These are phyloP conservation scores for Xylaria venustula DNA, from an alignment of 495 filamentous ascomycete species.

Conservation along the genomic window DNA sequence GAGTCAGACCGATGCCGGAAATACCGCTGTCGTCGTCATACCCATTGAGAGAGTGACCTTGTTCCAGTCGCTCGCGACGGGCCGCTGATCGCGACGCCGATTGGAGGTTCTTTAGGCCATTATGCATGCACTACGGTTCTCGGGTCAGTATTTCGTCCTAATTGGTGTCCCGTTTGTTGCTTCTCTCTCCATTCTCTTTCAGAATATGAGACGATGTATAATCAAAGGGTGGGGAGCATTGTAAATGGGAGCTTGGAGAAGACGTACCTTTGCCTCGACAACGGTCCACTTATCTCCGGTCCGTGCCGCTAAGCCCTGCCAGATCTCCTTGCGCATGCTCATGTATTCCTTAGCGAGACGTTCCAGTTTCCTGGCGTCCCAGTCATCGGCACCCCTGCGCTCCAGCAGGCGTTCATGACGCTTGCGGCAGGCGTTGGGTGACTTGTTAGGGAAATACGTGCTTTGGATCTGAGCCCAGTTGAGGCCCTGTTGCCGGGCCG, in stretches of 20 bases:
- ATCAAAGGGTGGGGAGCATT: too few species aligned
- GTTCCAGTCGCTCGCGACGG: slow-evolving; percentile 51
- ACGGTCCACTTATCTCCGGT: slow-evolving; percentile 68
- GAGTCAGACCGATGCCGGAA: slow-evolving; percentile 48
- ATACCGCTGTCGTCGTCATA: slow-evolving; percentile 53
- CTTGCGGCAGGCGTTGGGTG: slow-evolving; percentile 76
- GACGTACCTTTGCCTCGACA: slow-evolving; percentile 66
- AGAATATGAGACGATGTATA: too few species aligned
- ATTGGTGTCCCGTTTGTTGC: too few species aligned
- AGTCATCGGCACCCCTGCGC: slow-evolving; percentile 61
- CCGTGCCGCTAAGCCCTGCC: slow-evolving; percentile 59
- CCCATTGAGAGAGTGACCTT: slow-evolving; percentile 29
- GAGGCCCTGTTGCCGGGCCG: slow-evolving; percentile 60
- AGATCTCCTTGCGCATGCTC: slow-evolving; percentile 67
- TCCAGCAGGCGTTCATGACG: slow-evolving; percentile 74
- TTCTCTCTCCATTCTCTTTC: too few species aligned
- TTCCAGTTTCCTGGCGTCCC: slow-evolving; percentile 66
- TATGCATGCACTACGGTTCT: slow-evolving; percentile 50
- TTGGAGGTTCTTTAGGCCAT: slow-evolving; percentile 59
- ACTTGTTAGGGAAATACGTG: slow-evolving; percentile 68
- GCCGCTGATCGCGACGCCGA: slow-evolving; percentile 49
- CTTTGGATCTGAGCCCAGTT: slow-evolving; percentile 73
- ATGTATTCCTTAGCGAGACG: slow-evolving; percentile 65
- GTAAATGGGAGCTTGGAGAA: neutral
- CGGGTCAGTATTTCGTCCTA: too few species aligned